Base-by-base conservation (phyloP, 1,284 basidiomycete species). In the Ceratobasidium papillatum region DNA sequence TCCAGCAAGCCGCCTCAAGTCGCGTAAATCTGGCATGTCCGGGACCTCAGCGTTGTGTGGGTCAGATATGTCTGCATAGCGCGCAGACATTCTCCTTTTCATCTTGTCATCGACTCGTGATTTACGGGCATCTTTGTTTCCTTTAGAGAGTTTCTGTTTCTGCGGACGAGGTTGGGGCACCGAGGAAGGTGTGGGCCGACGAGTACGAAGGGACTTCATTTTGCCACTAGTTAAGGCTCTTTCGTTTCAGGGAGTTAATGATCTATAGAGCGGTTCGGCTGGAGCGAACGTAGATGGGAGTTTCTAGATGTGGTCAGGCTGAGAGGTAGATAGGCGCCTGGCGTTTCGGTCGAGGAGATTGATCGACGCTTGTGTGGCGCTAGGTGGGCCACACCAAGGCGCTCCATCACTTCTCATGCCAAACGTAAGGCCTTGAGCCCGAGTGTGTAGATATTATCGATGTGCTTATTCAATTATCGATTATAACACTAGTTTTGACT, bases 71-170 rank as follows among this genome's bases (percentile, higher is more conserved):
- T 93, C 92, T 62, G 92, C 91, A 86, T 94, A 96, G 81, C 94
- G 89, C 87, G 91, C 93, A 19, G 94, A 95, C 89, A 96, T 91
- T 77, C 95, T 91, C 83, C 94, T 94, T 87, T 94, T 94, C 83
- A 96, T 94, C 85, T 93, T 94, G 87, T 96, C 95, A 81, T 94
- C 94, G 74, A 96, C 91, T 74, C 90, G 87, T 74, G 91, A 90
- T 81, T 91, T 93, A 79, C 87, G 85, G 1, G 82, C 74, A 58
- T 79, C 75, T 58, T 69, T 69, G 66, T 58, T 69, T 25, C 51
- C 51, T 58, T 69, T 69, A 9, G 66, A 41, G 34, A 56, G 51
- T 58, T 56, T 56, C 38, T 56, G 63, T 30, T 54, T 54, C 22
- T 54, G 58, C 1, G 64, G 49, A 22, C 66, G 66, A 25, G 52